Conservation (phyloP, 805 yeast genomes). For the Candida nitratophila region DNA sequence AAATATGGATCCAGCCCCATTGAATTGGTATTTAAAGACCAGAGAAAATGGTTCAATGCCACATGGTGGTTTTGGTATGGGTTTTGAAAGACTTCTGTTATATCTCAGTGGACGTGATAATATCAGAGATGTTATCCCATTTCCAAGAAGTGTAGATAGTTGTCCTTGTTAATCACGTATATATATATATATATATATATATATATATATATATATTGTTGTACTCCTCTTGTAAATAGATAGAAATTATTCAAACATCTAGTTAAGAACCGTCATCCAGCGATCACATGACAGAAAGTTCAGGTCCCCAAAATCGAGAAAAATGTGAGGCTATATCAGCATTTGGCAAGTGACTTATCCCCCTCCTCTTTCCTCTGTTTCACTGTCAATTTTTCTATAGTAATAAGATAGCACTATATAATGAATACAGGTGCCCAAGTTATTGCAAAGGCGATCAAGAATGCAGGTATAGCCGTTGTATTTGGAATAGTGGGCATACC, state of each 20-base stretch:
- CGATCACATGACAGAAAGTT: too few species aligned
- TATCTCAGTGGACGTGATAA: conserved; percentile 71
- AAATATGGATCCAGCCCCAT: conserved; percentile 48
- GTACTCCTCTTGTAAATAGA: background rate
- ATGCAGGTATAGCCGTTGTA: conserved; percentile 46
- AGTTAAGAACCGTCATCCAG: too few species aligned
- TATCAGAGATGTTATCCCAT: conserved; percentile 80
- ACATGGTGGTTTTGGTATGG: conserved; percentile 97
- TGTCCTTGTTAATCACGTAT: conserved; percentile 33
- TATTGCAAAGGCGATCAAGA: conserved; percentile 40
- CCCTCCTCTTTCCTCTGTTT: too few species aligned
- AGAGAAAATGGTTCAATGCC: conserved; percentile 78
- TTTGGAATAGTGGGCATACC: conserved; percentile 77
- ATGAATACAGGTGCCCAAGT: conserved; percentile 32
- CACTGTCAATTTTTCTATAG: too few species aligned
- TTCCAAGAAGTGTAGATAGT: conserved; percentile 64
- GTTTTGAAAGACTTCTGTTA: conserved; percentile 78
- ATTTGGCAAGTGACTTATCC: too few species aligned
- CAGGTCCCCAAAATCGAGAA: too few species aligned
- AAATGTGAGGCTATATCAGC: too few species aligned
- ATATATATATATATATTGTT: background rate
- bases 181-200: background rate
- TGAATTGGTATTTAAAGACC: conserved; percentile 76
- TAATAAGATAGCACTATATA: too few species aligned
- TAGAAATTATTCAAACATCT: background rate